phyloP scores from a whole-genome alignment of 192 early-diverging fungal genomes.

The Spinellus fusiger region DNA sequence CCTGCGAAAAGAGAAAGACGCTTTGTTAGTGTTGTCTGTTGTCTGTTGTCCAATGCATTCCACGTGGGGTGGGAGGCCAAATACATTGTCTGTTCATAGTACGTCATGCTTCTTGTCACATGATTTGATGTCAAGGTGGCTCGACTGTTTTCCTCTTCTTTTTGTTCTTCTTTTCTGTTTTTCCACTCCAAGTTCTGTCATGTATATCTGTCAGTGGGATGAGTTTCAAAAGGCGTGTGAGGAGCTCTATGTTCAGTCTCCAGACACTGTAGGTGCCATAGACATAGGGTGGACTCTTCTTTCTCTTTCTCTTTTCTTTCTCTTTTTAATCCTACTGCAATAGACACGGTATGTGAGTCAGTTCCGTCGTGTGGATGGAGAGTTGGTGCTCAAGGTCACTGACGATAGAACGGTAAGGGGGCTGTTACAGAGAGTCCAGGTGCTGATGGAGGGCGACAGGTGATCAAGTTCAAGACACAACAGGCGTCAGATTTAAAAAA shows the following conservation, averaged over 20 bases:
- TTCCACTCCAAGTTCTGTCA: not conserved
- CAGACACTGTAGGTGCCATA: constrained; percentile 45
- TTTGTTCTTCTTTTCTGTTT: too few species aligned
- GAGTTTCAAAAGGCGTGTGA: constrained; percentile 71
- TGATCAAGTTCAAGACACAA: constrained; percentile 64
- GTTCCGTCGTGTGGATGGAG: constrained; percentile 61
- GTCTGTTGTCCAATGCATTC: too few species aligned
- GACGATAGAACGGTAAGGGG: constrained; percentile 65
- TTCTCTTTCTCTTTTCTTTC: constrained; percentile 2
- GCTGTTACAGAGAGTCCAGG: too few species aligned
- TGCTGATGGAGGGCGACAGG: constrained; percentile 25
- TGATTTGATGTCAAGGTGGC: too few species aligned
- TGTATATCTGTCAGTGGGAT: constrained; percentile 68
- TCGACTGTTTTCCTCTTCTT: too few species aligned
- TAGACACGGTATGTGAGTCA: constrained; percentile 66
- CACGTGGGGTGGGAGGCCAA: too few species aligned
- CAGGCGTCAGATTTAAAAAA: constrained; percentile 63
- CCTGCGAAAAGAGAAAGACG: too few species aligned
- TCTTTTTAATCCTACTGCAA: not conserved
- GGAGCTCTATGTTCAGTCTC: constrained; percentile 56
- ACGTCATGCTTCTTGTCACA: too few species aligned
- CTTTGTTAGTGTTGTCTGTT: too few species aligned
- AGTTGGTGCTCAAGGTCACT: constrained; percentile 70
- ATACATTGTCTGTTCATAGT: too few species aligned
- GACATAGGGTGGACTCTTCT: not conserved